Base-by-base conservation (phyloP, 176 grass and related monocot genomes). In the Tuctoria greenei region DNA sequence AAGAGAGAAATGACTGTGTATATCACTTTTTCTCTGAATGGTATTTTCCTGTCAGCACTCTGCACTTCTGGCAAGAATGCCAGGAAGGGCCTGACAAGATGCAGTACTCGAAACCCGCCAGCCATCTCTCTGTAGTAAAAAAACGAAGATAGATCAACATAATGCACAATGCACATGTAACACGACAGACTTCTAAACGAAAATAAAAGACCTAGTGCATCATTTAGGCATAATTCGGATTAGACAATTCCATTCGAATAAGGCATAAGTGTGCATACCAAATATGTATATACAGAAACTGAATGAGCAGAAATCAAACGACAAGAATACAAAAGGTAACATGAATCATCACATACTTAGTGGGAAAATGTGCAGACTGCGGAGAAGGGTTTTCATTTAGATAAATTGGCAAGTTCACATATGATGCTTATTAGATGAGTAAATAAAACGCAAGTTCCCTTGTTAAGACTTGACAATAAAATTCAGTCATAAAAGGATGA, bases 31-130 rank as follows among this genome's bases (percentile, higher is more conserved):
- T 93, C 90, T 46, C 86, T 86, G 11, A 93, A 93, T 81, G 90
- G 83, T 74, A 93, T 89, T 81, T 86, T 93, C 74, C 86, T 79
- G 39, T 93, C 86, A 69, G 86, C 86, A 84, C 81, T 89, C 73
- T 93, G 90, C 6, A 93, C 90, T 81, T 93, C 90, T 12, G 84
- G 90, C 90, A 93, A 61, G 80, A 93, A 93, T 39, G 90, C 83
- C 66, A 93, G 43, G 73, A 93, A 93, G 34, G 90, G 90, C 78
- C 86, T 84, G 65, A 93, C 90, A 46, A 93, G 90, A 62, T 93
- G 83, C 52, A 93, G 77, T 18, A 89, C 90, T 55, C 90, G 44
- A 59, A 93, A 89, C 18, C 87, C 86, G 0, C 90, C 87, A 61
- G 87, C 90, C 90, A 93, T 89, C 73, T 74, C 39, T 41, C 80